These are phyloP conservation scores for Eucalyptus curtisii DNA, from an alignment of 345 rosid species.

Conservation along the genomic window DNA sequence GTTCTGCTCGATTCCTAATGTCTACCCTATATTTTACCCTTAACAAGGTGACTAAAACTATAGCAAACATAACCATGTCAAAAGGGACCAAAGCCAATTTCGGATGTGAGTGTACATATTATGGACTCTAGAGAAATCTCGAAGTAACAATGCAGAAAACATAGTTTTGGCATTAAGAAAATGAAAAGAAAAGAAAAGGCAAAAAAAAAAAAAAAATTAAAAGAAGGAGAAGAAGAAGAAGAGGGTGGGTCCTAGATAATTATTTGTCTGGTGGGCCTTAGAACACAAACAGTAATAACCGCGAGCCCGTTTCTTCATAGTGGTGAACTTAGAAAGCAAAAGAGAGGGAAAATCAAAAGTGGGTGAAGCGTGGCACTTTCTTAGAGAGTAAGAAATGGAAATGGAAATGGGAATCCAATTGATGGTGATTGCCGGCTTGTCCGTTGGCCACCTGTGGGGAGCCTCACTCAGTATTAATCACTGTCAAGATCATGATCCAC, in stretches of 20 bases:
- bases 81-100: background rate
- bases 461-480: background rate
- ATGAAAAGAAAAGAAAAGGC: background rate
- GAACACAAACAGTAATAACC: background rate
- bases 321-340: background rate
- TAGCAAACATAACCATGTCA: background rate
- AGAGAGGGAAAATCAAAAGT: background rate
- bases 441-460: background rate
- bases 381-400: slow-evolving; percentile 39
- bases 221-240: background rate
- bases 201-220: background rate
- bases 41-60: background rate
- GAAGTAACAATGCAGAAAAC: background rate
- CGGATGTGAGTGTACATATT: background rate
- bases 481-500: background rate
- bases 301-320: background rate
- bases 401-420: background rate
- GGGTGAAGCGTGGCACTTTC: slow-evolving; percentile 14
- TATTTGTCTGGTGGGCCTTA: background rate
- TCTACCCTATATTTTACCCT: background rate
- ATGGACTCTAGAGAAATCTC: background rate
- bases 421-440: background rate
- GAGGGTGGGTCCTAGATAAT: background rate
- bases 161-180: background rate
- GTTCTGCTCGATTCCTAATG: background rate